phyloP scores from a whole-genome alignment of 768 basidiomycete genomes.

The Xerocomus brunneocitrinus region DNA sequence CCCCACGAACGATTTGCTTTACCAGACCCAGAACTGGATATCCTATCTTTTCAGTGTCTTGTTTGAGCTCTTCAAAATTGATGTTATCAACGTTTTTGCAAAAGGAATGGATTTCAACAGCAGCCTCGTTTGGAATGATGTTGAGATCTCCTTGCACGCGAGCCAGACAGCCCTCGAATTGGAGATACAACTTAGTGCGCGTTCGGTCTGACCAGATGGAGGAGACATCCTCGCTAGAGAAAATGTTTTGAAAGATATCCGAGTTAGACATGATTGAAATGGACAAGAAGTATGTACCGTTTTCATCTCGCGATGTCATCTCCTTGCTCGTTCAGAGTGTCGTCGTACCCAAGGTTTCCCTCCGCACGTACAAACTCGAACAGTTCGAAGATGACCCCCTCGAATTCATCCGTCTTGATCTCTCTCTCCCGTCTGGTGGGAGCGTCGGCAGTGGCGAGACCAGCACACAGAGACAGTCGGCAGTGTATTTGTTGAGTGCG shows the following conservation, averaged over 20 bases:
- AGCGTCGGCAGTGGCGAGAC: slow-evolving; percentile 48
- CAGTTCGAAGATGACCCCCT: slow-evolving; percentile 97
- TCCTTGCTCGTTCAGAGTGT: slow-evolving; percentile 82
- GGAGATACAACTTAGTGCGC: slow-evolving; percentile 24
- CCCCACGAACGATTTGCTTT: slow-evolving; percentile 38
- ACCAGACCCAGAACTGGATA: slow-evolving; percentile 44
- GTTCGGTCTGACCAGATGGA: slow-evolving; percentile 39
- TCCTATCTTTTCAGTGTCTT: slow-evolving; percentile 34
- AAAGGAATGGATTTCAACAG: slow-evolving; percentile 31
- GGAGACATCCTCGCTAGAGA: slow-evolving; percentile 36
- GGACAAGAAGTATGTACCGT: slow-evolving; percentile 38
- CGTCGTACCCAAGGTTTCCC: slow-evolving; percentile 86
- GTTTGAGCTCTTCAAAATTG: slow-evolving; percentile 36
- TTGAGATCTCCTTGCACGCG: slow-evolving; percentile 34
- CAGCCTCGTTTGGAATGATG: slow-evolving; percentile 39
- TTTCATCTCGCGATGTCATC: no score
- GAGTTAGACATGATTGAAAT: neutral
- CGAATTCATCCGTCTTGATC: slow-evolving; percentile 55
- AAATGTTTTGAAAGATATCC: slow-evolving; percentile 37
- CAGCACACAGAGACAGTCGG: slow-evolving; percentile 84
- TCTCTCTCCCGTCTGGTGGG: slow-evolving; percentile 42
- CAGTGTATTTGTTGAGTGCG: slow-evolving; percentile 90
- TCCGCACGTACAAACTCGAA: slow-evolving; percentile 87
- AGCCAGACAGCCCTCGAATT: slow-evolving; percentile 32
- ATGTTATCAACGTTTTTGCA: slow-evolving; percentile 34